Evolutionary conservation across 2,329 filamentous ascomycete genomes (phyloP).

Genomic region (Penicillium sp.): DNA sequence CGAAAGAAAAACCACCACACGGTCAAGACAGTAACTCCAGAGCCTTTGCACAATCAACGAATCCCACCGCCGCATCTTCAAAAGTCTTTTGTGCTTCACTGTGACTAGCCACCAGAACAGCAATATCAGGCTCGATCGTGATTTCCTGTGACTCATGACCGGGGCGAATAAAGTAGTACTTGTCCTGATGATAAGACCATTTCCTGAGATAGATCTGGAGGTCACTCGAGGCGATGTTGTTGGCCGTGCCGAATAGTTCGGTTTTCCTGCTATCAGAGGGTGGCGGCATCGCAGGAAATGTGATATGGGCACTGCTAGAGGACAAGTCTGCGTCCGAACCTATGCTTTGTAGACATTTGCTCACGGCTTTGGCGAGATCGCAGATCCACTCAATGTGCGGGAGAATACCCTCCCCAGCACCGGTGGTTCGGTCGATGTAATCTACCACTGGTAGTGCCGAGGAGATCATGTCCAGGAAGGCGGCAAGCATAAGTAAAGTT

Average conservation of each 20-base stretch:
- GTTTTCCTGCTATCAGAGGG: slow-evolving; percentile 22
- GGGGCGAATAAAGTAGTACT: slow-evolving; percentile 49
- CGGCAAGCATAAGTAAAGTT: slow-evolving; percentile 40
- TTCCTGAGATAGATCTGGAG: slow-evolving; percentile 47
- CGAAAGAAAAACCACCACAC: not conserved
- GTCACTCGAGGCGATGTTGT: slow-evolving; percentile 41
- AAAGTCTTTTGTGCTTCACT: slow-evolving; percentile 22
- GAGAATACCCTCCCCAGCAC: slow-evolving; percentile 26
- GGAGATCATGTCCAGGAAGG: slow-evolving; percentile 44
- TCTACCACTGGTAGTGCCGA: slow-evolving; percentile 47
- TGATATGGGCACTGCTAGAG: slow-evolving; percentile 4
- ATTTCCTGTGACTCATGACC: slow-evolving; percentile 49
- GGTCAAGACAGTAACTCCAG: not conserved
- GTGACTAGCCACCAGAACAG: slow-evolving; percentile 20
- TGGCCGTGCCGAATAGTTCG: slow-evolving; percentile 19
- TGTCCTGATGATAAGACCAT: slow-evolving; percentile 48
- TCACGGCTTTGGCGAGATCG: slow-evolving; percentile 32
- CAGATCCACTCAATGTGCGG: slow-evolving; percentile 42
- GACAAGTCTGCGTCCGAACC: not conserved
- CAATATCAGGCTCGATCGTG: slow-evolving; percentile 33
- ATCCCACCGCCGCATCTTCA: slow-evolving; percentile 16
- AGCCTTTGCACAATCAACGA: not conserved
- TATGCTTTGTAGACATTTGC: slow-evolving; percentile 3
- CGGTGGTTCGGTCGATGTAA: slow-evolving; percentile 47
- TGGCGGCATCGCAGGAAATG: slow-evolving; percentile 1